These are phyloP conservation scores for Teratosphaeria zuluensis DNA, from an alignment of 2,329 filamentous ascomycete genomes.

Conservation along the genomic window DNA sequence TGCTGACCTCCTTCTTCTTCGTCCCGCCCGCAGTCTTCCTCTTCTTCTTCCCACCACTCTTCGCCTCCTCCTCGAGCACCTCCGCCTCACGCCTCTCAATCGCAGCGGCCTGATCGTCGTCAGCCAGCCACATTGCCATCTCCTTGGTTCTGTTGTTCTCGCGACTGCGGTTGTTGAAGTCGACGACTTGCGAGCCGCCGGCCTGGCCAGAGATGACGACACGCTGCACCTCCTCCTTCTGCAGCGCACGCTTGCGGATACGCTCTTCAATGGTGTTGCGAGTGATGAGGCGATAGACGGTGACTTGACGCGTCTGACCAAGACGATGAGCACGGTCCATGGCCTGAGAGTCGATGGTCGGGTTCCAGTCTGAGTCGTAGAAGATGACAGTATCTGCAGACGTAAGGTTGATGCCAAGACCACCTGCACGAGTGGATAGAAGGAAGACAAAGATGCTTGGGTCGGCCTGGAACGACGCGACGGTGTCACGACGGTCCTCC, in stretches of 20 bases:
- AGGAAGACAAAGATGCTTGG: slow-evolving; percentile 97
- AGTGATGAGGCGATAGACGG: slow-evolving; percentile 94
- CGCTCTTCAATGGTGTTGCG: slow-evolving; percentile 95
- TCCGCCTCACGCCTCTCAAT: slow-evolving; percentile 91
- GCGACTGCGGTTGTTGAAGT: slow-evolving; percentile 79
- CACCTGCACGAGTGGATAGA: slow-evolving; percentile 89
- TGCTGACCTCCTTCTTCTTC: slow-evolving; percentile 56
- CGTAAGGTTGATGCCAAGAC: slow-evolving; percentile 94
- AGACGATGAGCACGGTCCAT: slow-evolving; percentile 98
- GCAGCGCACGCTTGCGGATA: slow-evolving; percentile 89
- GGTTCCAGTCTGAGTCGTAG: slow-evolving; percentile 99
- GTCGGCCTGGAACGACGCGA: slow-evolving; percentile 89
- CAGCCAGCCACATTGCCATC: slow-evolving; percentile 96
- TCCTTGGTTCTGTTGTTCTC: slow-evolving; percentile 97
- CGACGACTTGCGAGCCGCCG: slow-evolving; percentile 50
- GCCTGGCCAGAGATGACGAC: slow-evolving; percentile 88
- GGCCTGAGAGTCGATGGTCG: slow-evolving; percentile 94
- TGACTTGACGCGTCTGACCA: slow-evolving; percentile 90
- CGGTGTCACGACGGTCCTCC: slow-evolving; percentile 91
- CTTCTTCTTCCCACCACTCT: slow-evolving; percentile 46
- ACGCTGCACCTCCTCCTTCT: slow-evolving; percentile 97
- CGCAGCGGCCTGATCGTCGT: slow-evolving; percentile 89
- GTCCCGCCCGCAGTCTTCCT: slow-evolving; percentile 31
- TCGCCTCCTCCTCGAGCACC: slow-evolving; percentile 55
- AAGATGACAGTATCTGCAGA: slow-evolving; percentile 98